Evolutionary conservation across 768 basidiomycete species (phyloP).

Genomic region (Lactarius hengduanensis): DNA sequence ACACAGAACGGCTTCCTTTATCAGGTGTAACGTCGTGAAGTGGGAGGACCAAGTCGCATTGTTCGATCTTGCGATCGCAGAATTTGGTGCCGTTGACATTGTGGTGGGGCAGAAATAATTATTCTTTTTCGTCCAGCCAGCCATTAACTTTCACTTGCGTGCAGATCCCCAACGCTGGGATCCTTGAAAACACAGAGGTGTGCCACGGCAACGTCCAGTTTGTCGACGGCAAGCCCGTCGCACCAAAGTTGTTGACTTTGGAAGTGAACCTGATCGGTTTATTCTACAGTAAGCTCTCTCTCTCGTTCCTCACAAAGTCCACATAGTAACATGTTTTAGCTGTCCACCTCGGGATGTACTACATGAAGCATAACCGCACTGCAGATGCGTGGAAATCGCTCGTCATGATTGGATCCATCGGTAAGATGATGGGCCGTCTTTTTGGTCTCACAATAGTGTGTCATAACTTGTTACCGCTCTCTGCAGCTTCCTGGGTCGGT

Average conservation of each 20-base stretch:
- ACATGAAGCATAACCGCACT: conserved; percentile 42
- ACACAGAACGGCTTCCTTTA: conserved; percentile 37
- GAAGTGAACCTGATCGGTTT: conserved; percentile 51
- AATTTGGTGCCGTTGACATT: conserved; percentile 51
- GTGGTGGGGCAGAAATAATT: conserved; percentile 40
- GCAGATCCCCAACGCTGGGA: conserved; percentile 49
- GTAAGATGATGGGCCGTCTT: conserved; percentile 31
- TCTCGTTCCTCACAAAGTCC: not conserved
- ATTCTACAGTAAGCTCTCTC: conserved; percentile 43
- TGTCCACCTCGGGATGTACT: conserved; percentile 50
- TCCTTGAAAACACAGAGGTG: conserved; percentile 38
- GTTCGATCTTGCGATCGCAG: conserved; percentile 49
- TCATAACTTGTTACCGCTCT: not conserved
- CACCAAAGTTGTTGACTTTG: conserved; percentile 45
- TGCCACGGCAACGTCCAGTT: conserved; percentile 19
- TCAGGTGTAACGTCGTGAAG: conserved; percentile 49
- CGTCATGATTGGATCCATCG: conserved; percentile 55
- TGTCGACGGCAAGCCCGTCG: conserved; percentile 42
- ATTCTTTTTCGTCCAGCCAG: not conserved
- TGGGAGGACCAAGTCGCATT: conserved; percentile 55
- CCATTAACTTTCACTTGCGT: not conserved
- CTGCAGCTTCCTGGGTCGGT: conserved; percentile 48
- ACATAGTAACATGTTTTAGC: conserved; percentile 35
- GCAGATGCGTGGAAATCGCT: conserved; percentile 47
- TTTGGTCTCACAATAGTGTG: not conserved